These are phyloP conservation scores for Candida nitratophila DNA, from an alignment of 805 yeast genomes.

Conservation along the genomic window DNA sequence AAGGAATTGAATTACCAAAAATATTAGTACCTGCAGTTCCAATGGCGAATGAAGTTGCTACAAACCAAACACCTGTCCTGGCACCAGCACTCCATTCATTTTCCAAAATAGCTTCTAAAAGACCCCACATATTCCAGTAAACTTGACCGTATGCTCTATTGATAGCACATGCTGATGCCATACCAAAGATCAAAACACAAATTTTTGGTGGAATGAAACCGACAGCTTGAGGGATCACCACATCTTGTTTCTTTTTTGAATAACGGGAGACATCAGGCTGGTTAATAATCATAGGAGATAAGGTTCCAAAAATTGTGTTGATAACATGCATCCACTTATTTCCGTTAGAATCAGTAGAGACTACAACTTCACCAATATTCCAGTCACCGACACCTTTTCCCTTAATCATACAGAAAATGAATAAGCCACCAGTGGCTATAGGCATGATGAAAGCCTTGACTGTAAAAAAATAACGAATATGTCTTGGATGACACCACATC, in stretches of 20 bases:
- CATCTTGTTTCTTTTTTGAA: conserved; percentile 10
- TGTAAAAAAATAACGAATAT: conserved; percentile 13
- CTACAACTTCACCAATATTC: conserved; percentile 7
- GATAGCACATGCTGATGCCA: conserved; percentile 13
- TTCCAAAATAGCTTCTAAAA: conserved; percentile 19
- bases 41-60: conserved; percentile 10
- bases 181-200: conserved; percentile 11
- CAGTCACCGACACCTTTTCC: conserved; percentile 14
- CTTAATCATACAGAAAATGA: conserved; percentile 13
- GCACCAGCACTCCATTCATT: conserved; percentile 21
- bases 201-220: conserved; percentile 14
- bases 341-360: conserved; percentile 5
- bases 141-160: conserved; percentile 14
- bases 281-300: conserved; percentile 21
- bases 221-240: conserved; percentile 11
- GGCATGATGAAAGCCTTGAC: conserved; percentile 14
- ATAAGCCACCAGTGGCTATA: conserved; percentile 14
- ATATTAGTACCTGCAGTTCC: conserved; percentile 25
- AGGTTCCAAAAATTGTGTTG: conserved; percentile 18
- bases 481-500: conserved; percentile 13
- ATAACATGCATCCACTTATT: conserved; percentile 13
- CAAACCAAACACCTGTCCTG: conserved; percentile 18
- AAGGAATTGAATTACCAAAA: conserved; percentile 20
- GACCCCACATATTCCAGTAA: conserved; percentile 25
- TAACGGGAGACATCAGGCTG: conserved; percentile 23